Evolutionary conservation across 805 yeast species (phyloP).

Genomic region (Phaffomyces antillensis): DNA sequence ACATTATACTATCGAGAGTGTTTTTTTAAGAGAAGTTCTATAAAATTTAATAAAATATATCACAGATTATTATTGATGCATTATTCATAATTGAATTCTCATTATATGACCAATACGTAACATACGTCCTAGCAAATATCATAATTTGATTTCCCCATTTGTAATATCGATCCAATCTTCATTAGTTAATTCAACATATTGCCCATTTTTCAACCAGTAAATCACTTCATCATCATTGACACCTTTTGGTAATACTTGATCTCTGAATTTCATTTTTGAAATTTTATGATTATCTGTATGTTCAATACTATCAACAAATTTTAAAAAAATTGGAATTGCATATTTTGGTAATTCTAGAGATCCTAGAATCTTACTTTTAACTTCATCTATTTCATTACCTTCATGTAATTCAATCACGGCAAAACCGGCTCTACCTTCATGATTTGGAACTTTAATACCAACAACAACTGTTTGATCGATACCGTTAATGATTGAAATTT

Average conservation of each 20-base stretch:
- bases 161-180: conserved; percentile 45
- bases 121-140: neutral
- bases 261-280: conserved; percentile 58
- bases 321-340: conserved; percentile 79
- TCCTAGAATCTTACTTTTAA: conserved; percentile 34
- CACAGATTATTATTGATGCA: too few species aligned
- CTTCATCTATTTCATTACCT: conserved; percentile 17
- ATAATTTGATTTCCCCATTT: conserved; percentile 10
- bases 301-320: conserved; percentile 54
- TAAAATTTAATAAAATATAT: too few species aligned
- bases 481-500: conserved; percentile 33
- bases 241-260: conserved; percentile 66
- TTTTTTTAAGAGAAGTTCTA: neutral
- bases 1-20: neutral
- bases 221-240: conserved; percentile 49
- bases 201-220: conserved; percentile 58
- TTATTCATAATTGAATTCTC: too few species aligned
- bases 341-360: conserved; percentile 61
- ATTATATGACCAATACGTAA: neutral
- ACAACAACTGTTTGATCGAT: conserved; percentile 76
- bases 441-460: conserved; percentile 75
- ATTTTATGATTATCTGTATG: conserved; percentile 80
- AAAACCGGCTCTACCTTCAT: conserved; percentile 94
- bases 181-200: conserved; percentile 50
- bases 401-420: conserved; percentile 58